Base-by-base conservation (phyloP, 805 yeast species). In the Ogataea henricii region DNA sequence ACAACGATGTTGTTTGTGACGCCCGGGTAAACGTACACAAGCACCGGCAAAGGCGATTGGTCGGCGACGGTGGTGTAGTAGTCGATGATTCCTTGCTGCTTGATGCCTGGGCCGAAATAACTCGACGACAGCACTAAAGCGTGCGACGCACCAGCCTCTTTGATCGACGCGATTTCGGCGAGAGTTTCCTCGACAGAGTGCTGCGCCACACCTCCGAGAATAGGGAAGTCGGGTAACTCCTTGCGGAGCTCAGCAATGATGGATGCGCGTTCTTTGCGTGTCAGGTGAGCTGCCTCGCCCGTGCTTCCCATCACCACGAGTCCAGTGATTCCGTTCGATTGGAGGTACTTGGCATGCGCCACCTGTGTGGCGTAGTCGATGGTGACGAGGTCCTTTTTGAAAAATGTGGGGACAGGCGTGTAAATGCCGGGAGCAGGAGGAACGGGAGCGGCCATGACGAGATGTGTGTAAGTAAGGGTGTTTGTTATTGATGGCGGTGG, bases 331-430 rank as follows among this genome's bases (percentile, higher is more conserved):
- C 83, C 82, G 49, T 64, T 67, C 18, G 67, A 57, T 35, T 70
- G 60, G 39, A 79, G 64, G 58, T 56, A 69, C 39, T 69, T 66
- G 29, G 79, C 72, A 54, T 77, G 82, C 39, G 66, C 60, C 41
- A 72, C 61, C 57, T 74, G 79, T 22, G 81, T 59, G 4, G 70
- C 79, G 36, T 60, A 58, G 55, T 78, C 81, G 30, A 77, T 64
- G 3, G 75, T 63, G 30, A 47, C 46, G 30, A 66, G 67, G 47
- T 70, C 73, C 38, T 60, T 61, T 55, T 74, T 72, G 74, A 77
- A 78, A 59, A 79, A 79, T 5, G 84, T 78, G 48, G 79, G 79
- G 12, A 71, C 66, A 25, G 83, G 83, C 9, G 80, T 74, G 64
- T 79, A 79, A 33, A 79, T 67, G 30, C 79, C 79, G 44, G 70